Base-by-base conservation (phyloP, 108 stramenopile species). In the Bacterosira constricta region DNA sequence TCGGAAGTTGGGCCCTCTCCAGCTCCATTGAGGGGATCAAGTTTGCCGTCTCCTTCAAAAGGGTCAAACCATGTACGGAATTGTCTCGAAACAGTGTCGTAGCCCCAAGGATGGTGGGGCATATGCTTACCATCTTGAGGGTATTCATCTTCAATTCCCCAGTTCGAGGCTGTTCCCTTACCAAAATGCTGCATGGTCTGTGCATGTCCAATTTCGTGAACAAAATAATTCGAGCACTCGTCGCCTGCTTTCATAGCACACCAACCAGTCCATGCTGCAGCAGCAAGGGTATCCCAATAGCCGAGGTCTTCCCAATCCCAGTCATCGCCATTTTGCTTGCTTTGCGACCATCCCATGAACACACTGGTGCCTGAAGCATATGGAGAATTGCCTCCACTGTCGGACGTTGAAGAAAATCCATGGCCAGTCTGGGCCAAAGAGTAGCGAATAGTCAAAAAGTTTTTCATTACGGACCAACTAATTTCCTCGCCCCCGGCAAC, bases 231-330 rank as follows among this genome's bases (percentile, higher is more conserved):
- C n/a, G 49, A 29, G 26, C 65, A 66, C 31, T 66, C 65, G 27
- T 66, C 65, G 15, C 65, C 65, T 51, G 65, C 50, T 35, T 20
- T 35, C 65, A 66, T 51, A 15, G 32, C 65, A 35, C 39, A 42
- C 65, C 65, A 66, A 6, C 65, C 65, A 17, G 65, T 66, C 65
- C 65, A 66, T 9, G 65, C 65, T 26, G 65, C 65, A 11, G 51
- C 65, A 6, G 65, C 36, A 27, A 49, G 51, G 12, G 31, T 34
- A 18, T 38, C 36, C 65, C 65, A 66, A 66, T 66, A 66, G 18
- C 65, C 65, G 21, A 66, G 30, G 17, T 38, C 39, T 18, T 66
- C 65, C 65, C 65, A 66, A 8, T 44, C 17, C 62, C 62, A 63
- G 7, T 2, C 3, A n/a, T 49, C 17, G 2, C 15, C 65, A 29